Evolutionary conservation across 352 stramenopile species (phyloP).

Genomic region (Globisporangium acanthophoron): DNA sequence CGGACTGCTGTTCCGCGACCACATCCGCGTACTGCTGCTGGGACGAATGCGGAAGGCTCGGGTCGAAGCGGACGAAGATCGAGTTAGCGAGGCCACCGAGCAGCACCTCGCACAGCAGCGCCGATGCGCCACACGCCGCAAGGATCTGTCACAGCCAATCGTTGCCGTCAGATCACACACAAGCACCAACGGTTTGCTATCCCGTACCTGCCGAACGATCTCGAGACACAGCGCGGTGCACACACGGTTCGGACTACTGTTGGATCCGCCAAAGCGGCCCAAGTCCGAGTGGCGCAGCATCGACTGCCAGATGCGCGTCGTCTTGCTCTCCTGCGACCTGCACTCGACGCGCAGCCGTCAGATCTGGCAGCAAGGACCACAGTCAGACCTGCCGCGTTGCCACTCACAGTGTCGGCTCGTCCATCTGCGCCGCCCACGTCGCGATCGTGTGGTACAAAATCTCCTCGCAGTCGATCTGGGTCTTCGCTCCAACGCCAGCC

Average conservation of each 20-base stretch:
- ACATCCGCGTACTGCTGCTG: conserved; percentile 41
- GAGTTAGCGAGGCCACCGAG: conserved; percentile 57
- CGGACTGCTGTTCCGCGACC: conserved; percentile 18
- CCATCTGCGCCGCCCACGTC: conserved; percentile 14
- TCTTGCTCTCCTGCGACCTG: conserved; percentile 42
- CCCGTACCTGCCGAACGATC: conserved; percentile 26
- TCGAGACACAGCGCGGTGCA: conserved; percentile 57
- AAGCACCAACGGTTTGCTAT: background rate
- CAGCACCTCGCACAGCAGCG: conserved; percentile 37
- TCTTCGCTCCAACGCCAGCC: background rate
- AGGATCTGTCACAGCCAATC: conserved; percentile 16
- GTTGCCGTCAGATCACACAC: background rate
- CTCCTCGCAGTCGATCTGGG: conserved; percentile 11
- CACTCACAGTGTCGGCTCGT: conserved; percentile 17
- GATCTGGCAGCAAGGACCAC: background rate
- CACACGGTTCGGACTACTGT: conserved; percentile 39
- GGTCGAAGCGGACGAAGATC: conserved; percentile 48
- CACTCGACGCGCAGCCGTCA: background rate
- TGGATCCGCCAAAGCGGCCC: conserved; percentile 31
- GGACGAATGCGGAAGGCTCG: conserved; percentile 21
- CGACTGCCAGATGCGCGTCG: conserved; percentile 45
- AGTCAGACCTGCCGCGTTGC: background rate
- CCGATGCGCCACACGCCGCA: conserved; percentile 24
- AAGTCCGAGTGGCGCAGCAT: conserved; percentile 56
- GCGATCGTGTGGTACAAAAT: conserved; percentile 18